These are phyloP conservation scores for Nakazawaea laoshanensis DNA, from an alignment of 805 yeast species.

Conservation along the genomic window DNA sequence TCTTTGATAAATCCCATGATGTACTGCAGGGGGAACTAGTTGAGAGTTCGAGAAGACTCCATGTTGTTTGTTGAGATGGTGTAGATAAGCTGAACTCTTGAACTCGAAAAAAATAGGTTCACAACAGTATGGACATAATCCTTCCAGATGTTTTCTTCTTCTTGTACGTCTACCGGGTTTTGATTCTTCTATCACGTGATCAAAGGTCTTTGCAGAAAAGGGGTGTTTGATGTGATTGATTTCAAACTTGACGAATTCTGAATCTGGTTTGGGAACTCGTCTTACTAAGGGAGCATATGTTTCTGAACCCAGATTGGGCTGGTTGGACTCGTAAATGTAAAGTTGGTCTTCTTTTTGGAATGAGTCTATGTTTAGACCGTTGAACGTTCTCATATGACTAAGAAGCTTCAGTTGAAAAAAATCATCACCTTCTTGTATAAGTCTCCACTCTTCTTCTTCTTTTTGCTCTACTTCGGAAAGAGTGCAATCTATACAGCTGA, in stretches of 20 bases:
- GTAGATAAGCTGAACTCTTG: conserved; percentile 22
- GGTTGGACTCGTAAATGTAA: conserved; percentile 1
- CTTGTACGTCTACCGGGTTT: too few relatives aligned
- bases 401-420: too few relatives aligned
- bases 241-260: not conserved
- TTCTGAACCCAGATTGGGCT: too few relatives aligned
- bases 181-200: too few relatives aligned
- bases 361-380: not conserved
- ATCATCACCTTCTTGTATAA: too few relatives aligned
- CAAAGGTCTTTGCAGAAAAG: too few relatives aligned
- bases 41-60: conserved; percentile 23
- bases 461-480: too few relatives aligned
- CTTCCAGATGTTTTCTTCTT: conserved; percentile 1
- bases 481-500: too few relatives aligned
- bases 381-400: not conserved
- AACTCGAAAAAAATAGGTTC: conserved; percentile 16
- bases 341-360: conserved; percentile 2
- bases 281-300: conserved; percentile 4
- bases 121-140: conserved; percentile 8
- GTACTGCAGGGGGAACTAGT: conserved; percentile 17
- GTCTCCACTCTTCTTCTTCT: too few relatives aligned
- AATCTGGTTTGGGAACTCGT: conserved; percentile 1
- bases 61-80: conserved; percentile 23
- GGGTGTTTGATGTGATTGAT: not conserved
- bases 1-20: conserved; percentile 14